Evolutionary conservation across 2,329 filamentous ascomycete species (phyloP), one percentile per base, ranked within the genome.

Genomic region (Fusarium mexicanum): DNA sequence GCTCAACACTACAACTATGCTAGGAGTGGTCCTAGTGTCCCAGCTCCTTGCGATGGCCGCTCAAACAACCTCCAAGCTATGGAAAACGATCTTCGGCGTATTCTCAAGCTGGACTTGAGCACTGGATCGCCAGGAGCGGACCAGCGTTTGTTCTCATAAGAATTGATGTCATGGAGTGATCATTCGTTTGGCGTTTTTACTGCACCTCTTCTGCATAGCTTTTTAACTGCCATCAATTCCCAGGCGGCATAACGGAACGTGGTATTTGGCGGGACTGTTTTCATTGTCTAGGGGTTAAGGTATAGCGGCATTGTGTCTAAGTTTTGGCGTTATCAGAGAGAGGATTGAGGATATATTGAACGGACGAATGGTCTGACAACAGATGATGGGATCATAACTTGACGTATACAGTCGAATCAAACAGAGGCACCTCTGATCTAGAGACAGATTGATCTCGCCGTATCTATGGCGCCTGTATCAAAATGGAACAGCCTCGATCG

Each of bases 1-100:
- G 41, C 54, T 60, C 71, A 73, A 38, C 61, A 64, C 35, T 71
- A 66, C 54, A 57, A 61, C 37, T 62, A 69, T 50, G 44, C 46
- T 44, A 64, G 69, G 33, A 53, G 41, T 41, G 60, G 38, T 33
- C 55, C 57, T 48, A 44, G 44, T 44, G 69, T 48, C 62, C 43
- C 61, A 7, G 46, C 55, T 61, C 46, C 72, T 48, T 70, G 66
- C 24, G 61, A 67, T 24, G 40, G 47, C 61, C 64, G 67, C 59
- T 59, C 60, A 61, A 67, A 73, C 68, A 69, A 86, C 61, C 77
- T 89, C 43, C 78, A 85, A 50, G 83, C 84, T 17, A 87, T 90
- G 84, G 88, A 90, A 75, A 85, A 89, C 58, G 84, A 84, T 71
- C 85, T 90, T 64, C 85, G 87, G 54, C 85, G 86, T 66, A 85